Evolutionary conservation across 805 yeast species (phyloP).

Genomic region (Pichia sporocuriosa): DNA sequence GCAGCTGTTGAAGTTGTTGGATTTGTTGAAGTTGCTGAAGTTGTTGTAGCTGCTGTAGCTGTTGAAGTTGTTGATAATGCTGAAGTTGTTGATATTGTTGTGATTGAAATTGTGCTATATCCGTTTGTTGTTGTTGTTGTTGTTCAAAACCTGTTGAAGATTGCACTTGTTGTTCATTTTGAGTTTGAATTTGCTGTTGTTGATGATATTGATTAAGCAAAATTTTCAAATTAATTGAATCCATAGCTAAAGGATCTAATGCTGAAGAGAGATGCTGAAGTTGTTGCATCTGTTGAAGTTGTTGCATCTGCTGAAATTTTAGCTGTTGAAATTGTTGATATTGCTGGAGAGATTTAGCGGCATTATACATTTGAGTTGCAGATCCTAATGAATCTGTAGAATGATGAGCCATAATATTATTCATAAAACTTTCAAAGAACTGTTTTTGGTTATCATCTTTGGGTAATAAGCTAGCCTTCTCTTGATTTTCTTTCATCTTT

Average conservation of each 20-base stretch:
- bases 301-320: neutral
- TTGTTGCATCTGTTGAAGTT: neutral
- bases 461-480: too few species aligned
- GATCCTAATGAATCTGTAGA: too few species aligned
- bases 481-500: too few species aligned
- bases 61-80: conserved; percentile 5
- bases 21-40: conserved; percentile 7
- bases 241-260: neutral
- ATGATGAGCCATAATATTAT: too few species aligned
- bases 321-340: neutral
- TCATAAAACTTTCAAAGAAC: too few species aligned
- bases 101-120: neutral
- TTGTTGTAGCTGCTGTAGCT: conserved; percentile 11
- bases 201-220: neutral
- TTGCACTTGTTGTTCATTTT: neutral
- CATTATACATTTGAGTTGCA: neutral
- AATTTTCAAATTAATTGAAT: neutral
- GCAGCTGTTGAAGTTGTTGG: conserved; percentile 16
- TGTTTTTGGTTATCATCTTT: too few species aligned
- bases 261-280: neutral
- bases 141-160: too few species aligned
- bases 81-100: conserved; percentile 8
- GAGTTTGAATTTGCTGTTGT: too few species aligned
- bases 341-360: neutral
- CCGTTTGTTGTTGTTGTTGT: neutral